Conservation (phyloP, 2,329 filamentous ascomycete species). For the Chrysoporthe cubensis region DNA sequence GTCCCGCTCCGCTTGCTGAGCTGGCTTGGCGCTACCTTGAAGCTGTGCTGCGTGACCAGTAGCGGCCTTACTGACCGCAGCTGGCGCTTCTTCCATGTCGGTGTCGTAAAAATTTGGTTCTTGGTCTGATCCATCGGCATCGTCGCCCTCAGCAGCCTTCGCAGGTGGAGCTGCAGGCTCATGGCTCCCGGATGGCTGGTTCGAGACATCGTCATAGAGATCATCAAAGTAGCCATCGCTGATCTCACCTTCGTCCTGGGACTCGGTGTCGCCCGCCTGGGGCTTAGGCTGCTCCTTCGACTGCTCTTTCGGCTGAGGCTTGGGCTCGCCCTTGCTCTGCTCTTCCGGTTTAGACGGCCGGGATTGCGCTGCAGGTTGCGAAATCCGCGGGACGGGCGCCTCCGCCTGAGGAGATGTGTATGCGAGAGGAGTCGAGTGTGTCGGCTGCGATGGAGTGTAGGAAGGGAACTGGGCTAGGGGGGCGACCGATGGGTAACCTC, state of each 20-base stretch:
- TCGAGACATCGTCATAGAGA: conserved; percentile 47
- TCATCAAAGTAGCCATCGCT: conserved; percentile 70
- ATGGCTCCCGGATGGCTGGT: conserved; percentile 36
- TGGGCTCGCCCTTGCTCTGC: conserved; percentile 6
- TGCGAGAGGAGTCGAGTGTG: conserved; percentile 4
- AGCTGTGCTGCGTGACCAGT: conserved; percentile 18
- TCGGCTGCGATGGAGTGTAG: conserved; percentile 13
- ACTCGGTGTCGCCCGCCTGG: conserved; percentile 25
- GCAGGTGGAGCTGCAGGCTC: conserved; percentile 1
- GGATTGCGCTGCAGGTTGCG: background rate
- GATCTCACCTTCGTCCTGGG: conserved; percentile 74
- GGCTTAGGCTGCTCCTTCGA: conserved; percentile 13
- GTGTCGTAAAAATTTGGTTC: conserved; percentile 36
- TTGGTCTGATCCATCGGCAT: conserved; percentile 22
- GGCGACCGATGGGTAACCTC: conserved; percentile 2
- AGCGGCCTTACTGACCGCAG: conserved; percentile 25
- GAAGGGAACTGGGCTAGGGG: conserved; percentile 15
- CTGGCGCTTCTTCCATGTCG: conserved; percentile 34
- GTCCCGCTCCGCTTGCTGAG: conserved; percentile 43
- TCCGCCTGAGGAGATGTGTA: conserved; percentile 7
- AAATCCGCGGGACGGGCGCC: background rate
- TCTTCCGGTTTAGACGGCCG: background rate
- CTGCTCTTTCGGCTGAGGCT: conserved; percentile 11
- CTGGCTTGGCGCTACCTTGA: conserved; percentile 24
- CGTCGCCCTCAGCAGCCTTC: conserved; percentile 1